Base-by-base conservation (phyloP, 805 yeast species). In the Yarrowia deformans region DNA sequence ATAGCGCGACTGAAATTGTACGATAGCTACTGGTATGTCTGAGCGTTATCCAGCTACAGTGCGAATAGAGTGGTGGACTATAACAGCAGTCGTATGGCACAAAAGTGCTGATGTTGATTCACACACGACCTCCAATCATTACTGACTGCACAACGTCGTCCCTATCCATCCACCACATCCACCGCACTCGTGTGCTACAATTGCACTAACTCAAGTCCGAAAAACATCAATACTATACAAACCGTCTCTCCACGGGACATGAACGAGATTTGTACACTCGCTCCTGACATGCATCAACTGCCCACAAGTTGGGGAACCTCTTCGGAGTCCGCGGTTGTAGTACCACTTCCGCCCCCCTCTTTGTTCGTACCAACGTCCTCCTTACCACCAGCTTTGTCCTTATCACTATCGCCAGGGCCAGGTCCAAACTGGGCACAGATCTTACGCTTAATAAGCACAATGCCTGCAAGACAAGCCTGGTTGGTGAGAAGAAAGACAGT, bases 381-480 rank as follows among this genome's bases (percentile, higher is more conserved):
- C 23, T n/a, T 8, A 9, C 14, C 13, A 32, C 37, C 37, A 54
- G 46, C 13, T 8, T 40, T 16, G 8, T 40, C 23, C 18, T 54
- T 23, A 18, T 34, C 37, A 23, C 29, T 23, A 18, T 12, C 55
- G 2, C 42, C 56, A 49, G n/a, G n/a, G 4, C 56, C 54, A 49
- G 37, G 39, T 37, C 58, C 60, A 54, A 16, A 54, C 35, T 37
- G 60, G 14, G 45, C 45, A 19, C 12, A 40, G 46, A 56, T 56
- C 63, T 56, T 56, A n/a, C 66, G 50, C 52, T 35, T 60, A 42
- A 60, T 60, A 8, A 60, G 40, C 40, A 60, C 66, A 60, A 60
- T 45, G 35, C 66, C 66, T 13, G 35, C 52, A 4, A 60, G 52
- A 60, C 66, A 60, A 0, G 66, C 50, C 42, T 60, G 66, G 37